Evolutionary conservation across 192 early-diverging fungal species (phyloP).

Genomic region (Umbelopsis isabellina): DNA sequence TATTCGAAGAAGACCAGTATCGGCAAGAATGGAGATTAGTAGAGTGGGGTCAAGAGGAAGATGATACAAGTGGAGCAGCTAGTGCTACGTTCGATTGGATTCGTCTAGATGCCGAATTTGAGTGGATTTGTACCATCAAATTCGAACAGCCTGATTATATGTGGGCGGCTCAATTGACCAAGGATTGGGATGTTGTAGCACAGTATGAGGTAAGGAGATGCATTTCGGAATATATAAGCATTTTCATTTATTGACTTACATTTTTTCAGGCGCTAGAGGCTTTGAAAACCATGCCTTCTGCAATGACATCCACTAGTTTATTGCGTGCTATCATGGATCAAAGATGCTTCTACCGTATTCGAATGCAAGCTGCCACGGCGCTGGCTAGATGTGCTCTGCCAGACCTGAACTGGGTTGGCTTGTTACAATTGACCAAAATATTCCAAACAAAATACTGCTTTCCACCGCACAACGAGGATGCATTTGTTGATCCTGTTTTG

Average conservation of each 20-base stretch:
- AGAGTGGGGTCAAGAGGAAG: constrained; percentile 83
- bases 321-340: constrained; percentile 76
- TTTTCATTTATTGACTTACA: background rate
- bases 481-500: constrained; percentile 42
- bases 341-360: constrained; percentile 84
- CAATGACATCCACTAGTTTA: constrained; percentile 74
- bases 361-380: constrained; percentile 77
- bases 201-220: constrained; percentile 72
- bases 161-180: constrained; percentile 92
- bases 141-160: constrained; percentile 92
- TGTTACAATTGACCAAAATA: constrained; percentile 73
- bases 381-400: constrained; percentile 66
- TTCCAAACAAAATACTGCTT: constrained; percentile 78
- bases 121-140: constrained; percentile 88
- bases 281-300: constrained; percentile 61
- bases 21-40: constrained; percentile 73
- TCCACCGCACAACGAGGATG: constrained; percentile 31
- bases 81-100: constrained; percentile 95
- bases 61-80: constrained; percentile 56
- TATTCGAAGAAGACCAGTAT: constrained; percentile 61
- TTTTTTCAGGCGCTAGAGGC: constrained; percentile 61
- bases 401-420: constrained; percentile 64
- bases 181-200: constrained; percentile 89
- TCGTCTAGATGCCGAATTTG: constrained; percentile 89
- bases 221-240: background rate